Percentiles rank a stretch among this genome's conserved stretches.
Conservation (phyloP, 208 protist species). For the Trypanosoma caninum region DNA sequence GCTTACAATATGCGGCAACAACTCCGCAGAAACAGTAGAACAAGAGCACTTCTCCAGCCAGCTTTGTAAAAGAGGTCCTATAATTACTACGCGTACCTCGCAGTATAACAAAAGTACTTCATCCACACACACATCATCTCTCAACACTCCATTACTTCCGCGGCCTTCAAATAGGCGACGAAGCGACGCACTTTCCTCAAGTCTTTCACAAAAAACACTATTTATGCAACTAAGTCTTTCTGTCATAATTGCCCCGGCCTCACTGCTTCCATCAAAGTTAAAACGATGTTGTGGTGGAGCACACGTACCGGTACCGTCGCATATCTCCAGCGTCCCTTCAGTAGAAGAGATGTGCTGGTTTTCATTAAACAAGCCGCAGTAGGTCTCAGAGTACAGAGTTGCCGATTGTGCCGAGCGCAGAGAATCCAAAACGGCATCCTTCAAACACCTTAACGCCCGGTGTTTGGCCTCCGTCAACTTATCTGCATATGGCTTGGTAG, state of each 20-base stretch:
- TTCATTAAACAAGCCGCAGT: slow-evolving; percentile 12
- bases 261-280: slow-evolving; percentile 23
- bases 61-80: slow-evolving; percentile 60
- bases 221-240: slow-evolving; percentile 48
- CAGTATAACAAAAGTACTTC: slow-evolving; percentile 60
- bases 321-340: too few species aligned
- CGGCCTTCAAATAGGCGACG: slow-evolving; percentile 73
- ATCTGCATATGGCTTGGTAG: slow-evolving; percentile 66
- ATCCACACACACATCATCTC: slow-evolving; percentile 42
- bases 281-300: background rate
- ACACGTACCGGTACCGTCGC: background rate
- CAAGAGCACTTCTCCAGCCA: slow-evolving; percentile 38
- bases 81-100: slow-evolving; percentile 51
- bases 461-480: slow-evolving; percentile 62
- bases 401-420: slow-evolving; percentile 28
- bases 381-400: slow-evolving; percentile 11
- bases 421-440: slow-evolving; percentile 46
- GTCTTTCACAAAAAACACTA: slow-evolving; percentile 37
- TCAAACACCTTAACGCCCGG: slow-evolving; percentile 39
- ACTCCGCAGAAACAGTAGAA: slow-evolving; percentile 7
- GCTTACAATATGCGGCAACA: slow-evolving; percentile 49
- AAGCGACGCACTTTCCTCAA: slow-evolving; percentile 44
- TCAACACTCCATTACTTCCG: slow-evolving; percentile 19
- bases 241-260: slow-evolving; percentile 9
- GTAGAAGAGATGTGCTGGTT: background rate